Evolutionary conservation across 2,329 filamentous ascomycete species (phyloP).

Genomic region (Penicillium polonicum): DNA sequence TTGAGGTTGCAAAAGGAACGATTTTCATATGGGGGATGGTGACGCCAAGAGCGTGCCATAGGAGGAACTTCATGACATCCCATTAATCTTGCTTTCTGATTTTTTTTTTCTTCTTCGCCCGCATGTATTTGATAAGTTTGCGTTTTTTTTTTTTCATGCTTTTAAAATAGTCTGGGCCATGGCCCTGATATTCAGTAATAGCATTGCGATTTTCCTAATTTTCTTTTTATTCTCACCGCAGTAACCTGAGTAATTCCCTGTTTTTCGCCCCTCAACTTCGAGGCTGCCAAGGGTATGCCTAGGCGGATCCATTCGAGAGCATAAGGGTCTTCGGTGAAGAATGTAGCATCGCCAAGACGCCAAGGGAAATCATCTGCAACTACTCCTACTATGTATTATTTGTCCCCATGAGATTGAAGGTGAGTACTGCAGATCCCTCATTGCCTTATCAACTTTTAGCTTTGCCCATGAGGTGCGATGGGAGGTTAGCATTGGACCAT

Average conservation of each 20-base stretch:
- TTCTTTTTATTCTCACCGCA: conserved; percentile 1
- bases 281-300: conserved; percentile 1
- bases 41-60: conserved; percentile 2
- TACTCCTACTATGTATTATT: background rate
- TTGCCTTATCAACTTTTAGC: background rate
- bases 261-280: background rate
- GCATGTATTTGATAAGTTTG: conserved; percentile 28
- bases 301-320: background rate
- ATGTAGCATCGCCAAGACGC: conserved; percentile 14
- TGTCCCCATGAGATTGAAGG: background rate
- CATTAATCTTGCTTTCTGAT: conserved; percentile 23
- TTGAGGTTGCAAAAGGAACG: conserved; percentile 28
- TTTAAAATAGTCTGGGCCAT: conserved; percentile 10
- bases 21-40: conserved; percentile 14
- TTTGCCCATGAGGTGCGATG: conserved; percentile 2
- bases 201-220: conserved; percentile 9
- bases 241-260: background rate
- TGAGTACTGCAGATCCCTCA: conserved; percentile 1
- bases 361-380: conserved; percentile 17
- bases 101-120: conserved; percentile 13
- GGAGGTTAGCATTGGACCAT: background rate
- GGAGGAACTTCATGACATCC: conserved; percentile 18
- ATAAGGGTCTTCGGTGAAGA: conserved; percentile 7
- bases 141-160: conserved; percentile 6
- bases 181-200: conserved; percentile 13